Evolutionary conservation across 805 yeast species (phyloP), one percentile per base, ranked within the genome.

Genomic region (Nematodospora valgi): DNA sequence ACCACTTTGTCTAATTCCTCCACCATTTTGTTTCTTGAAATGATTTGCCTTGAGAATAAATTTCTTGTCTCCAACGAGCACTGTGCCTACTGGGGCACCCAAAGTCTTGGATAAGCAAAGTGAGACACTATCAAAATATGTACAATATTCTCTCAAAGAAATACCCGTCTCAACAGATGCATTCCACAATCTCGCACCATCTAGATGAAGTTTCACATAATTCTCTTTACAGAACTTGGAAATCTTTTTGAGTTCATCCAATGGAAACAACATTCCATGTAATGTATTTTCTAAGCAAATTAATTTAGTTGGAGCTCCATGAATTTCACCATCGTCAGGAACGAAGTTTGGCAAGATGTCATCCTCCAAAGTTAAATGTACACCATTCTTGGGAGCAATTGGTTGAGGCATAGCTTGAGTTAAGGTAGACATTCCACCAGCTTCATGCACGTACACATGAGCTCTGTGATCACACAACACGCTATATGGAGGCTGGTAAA

Each of bases 151-250:
- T 13, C 58, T 61, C 41, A 88, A 60, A 12, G 86, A 62, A 23
- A 84, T 68, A 17, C 84, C 87, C 7, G 86, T 76, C 18, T 74
- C 89, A 9, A 74, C 83, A 26, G 79, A 68, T n/a, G 96, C 96
- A 56, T 85, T 86, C 89, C 94, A 88, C 33, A 89, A 62, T 49
- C 98, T 74, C n/a, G 97, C 98, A 43, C 97, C 98, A 56, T 89
- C 98, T 49, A 88, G 76, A 52, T 91, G 97, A 46, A 88, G 58
- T 37, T 66, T 71, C 37, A 86, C 60, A 36, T 67, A 69, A 46
- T 80, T 69, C 19, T 63, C 72, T 35, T 70, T 67, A 44, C 91
- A 86, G 72, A 85, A 89, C 27, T 62, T 70, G 27, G 82, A 72
- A 48, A 89, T 89, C 38, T 76, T 74, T 39, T 64, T 62, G 37